A percentile compares a stretch with the other conserved stretches of the same genome.
phyloP scores from a whole-genome alignment of 169 alveolate genomes.

The Cystoisospora suis region DNA sequence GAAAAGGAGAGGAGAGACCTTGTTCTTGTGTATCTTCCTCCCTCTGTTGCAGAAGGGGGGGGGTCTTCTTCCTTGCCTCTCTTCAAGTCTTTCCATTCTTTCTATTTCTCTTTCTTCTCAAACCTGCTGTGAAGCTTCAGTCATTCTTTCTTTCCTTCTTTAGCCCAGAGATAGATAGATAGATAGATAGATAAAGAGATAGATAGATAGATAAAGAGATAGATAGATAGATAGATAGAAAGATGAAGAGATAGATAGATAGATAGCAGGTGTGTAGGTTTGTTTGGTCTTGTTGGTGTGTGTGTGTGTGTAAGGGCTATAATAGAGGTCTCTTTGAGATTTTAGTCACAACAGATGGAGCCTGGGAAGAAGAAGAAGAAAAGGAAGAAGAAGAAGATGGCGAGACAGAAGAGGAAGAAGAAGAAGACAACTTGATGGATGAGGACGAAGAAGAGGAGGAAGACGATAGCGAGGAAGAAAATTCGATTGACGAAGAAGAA shows the following conservation, averaged over 20 bases:
- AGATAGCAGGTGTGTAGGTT: not conserved
- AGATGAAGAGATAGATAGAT: too few species aligned
- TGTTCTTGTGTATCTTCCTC: not conserved
- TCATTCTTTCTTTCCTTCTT: too few species aligned
- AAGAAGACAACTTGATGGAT: not conserved
- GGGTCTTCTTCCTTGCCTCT: too few species aligned
- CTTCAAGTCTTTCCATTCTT: too few species aligned
- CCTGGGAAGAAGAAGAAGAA: conserved; percentile 26
- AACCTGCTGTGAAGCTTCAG: too few species aligned
- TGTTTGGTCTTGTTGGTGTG: not conserved
- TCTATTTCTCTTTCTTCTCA: too few species aligned
- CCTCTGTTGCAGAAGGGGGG: too few species aligned
- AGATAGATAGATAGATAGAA: too few species aligned
- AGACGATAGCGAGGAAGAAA: not conserved
- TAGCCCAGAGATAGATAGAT: too few species aligned
- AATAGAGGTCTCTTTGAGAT: conserved; percentile 61
- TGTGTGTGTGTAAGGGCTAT: conserved; percentile 41
- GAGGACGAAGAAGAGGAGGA: not conserved
- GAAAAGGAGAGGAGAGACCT: not conserved
- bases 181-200: too few species aligned
- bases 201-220: too few species aligned
- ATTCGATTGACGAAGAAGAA: not conserved
- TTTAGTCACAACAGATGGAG: conserved; percentile 60
- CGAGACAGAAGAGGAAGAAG: not conserved
- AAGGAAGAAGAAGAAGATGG: not conserved